Evolutionary conservation across 2,329 filamentous ascomycete species (phyloP).

Genomic region (Arthrobotrys sinensis): DNA sequence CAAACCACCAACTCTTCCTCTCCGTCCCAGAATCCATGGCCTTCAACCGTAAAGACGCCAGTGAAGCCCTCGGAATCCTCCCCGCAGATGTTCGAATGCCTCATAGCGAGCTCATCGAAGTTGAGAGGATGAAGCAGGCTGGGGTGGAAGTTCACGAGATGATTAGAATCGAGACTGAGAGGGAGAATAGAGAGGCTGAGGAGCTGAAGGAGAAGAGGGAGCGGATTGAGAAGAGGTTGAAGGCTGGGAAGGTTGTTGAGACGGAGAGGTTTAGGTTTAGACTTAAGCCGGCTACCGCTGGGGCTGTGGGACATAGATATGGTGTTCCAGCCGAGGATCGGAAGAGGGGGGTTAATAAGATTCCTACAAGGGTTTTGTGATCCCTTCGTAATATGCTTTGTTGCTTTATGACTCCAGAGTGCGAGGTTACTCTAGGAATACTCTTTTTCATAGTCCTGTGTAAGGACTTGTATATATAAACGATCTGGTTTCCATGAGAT

Average conservation of each 20-base stretch:
- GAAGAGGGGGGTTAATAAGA: constrained; percentile 77
- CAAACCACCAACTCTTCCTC: constrained; percentile 63
- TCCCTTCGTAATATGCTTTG: constrained; percentile 11
- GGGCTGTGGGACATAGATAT: constrained; percentile 74
- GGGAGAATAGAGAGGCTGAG: constrained; percentile 67
- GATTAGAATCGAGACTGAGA: constrained; percentile 62
- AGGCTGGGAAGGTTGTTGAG: constrained; percentile 65
- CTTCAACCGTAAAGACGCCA: constrained; percentile 64
- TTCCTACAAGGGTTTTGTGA: constrained; percentile 73
- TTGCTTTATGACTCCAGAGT: background rate
- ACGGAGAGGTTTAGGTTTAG: constrained; percentile 67
- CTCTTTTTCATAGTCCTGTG: background rate
- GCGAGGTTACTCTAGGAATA: constrained; percentile 1
- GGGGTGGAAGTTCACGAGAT: constrained; percentile 67
- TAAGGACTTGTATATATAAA: constrained; percentile 7
- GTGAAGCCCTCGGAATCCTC: constrained; percentile 69
- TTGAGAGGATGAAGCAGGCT: constrained; percentile 71
- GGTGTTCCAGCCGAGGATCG: constrained; percentile 76
- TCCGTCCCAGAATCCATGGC: constrained; percentile 63
- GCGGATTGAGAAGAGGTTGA: constrained; percentile 66
- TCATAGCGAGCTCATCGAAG: constrained; percentile 75
- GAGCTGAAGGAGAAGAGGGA: constrained; percentile 69
- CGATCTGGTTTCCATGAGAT: background rate
- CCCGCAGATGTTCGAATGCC: constrained; percentile 76
- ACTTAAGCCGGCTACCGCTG: constrained; percentile 62